Percentiles rank a stretch among this genome's conserved stretches.
These are phyloP conservation scores for Phytophthora sojae DNA, from an alignment of 352 stramenopile species.

Conservation along the genomic window DNA sequence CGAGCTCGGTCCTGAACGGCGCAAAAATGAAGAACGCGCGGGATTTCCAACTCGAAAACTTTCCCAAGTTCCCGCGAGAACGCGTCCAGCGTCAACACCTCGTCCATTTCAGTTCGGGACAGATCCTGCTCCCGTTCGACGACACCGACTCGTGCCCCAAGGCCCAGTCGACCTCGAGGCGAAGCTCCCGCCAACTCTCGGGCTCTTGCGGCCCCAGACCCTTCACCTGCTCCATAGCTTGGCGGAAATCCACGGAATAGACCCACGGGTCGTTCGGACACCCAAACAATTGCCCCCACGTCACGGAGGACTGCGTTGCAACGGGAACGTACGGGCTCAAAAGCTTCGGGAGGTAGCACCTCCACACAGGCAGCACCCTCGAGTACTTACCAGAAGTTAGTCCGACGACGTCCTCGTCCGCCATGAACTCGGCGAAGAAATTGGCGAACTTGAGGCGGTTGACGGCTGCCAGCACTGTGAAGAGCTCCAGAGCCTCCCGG, in stretches of 20 bases:
- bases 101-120: background rate
- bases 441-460: background rate
- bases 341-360: background rate
- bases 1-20: background rate
- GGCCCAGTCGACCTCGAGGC: background rate
- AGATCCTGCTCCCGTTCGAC: background rate
- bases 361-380: background rate
- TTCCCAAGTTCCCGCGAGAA: background rate
- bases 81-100: background rate
- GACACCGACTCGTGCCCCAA: background rate
- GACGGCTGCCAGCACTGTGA: conserved; percentile 3
- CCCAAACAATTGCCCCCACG: background rate
- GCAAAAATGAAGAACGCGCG: background rate
- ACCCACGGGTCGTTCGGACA: background rate
- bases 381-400: background rate
- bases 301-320: background rate
- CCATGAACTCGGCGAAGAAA: conserved; percentile 2
- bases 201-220: background rate
- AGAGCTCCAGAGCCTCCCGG: conserved; percentile 7
- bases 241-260: background rate
- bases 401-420: background rate
- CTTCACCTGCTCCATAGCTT: conserved; percentile 1
- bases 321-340: background rate
- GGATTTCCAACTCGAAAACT: background rate
- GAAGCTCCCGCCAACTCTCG: background rate